These are phyloP conservation scores for Umbelopsis vinacea DNA, from an alignment of 192 early-diverging fungal genomes.

Conservation along the genomic window DNA sequence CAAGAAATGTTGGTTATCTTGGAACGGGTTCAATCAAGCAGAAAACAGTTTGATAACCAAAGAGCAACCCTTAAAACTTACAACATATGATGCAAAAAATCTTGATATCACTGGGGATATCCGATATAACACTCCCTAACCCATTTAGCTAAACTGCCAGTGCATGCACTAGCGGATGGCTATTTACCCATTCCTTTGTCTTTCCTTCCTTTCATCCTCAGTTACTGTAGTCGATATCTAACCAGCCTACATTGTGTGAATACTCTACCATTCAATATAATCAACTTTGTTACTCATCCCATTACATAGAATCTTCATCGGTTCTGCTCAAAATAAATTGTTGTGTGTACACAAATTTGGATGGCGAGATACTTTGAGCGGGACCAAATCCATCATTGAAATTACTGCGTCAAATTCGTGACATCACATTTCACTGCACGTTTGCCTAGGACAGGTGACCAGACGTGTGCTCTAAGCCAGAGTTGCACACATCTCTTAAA, in stretches of 20 bases:
- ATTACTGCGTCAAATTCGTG: not conserved
- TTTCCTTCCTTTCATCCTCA: too few species aligned
- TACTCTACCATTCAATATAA: not conserved
- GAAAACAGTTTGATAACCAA: conserved; percentile 37
- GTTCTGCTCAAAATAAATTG: too few species aligned
- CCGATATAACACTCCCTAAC: not conserved
- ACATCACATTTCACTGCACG: not conserved
- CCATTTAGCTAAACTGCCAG: not conserved
- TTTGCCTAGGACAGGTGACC: not conserved
- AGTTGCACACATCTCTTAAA: not conserved
- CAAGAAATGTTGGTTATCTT: conserved; percentile 26
- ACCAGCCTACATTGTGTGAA: not conserved
- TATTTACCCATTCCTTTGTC: not conserved
- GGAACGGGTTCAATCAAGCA: conserved; percentile 26
- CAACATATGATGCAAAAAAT: not conserved
- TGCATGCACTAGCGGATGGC: not conserved
- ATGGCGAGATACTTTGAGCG: too few species aligned
- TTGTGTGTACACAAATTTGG: too few species aligned
- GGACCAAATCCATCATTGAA: too few species aligned
- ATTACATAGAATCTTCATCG: too few species aligned
- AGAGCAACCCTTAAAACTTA: conserved; percentile 27
- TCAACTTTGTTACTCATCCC: too few species aligned
- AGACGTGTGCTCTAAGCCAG: not conserved
- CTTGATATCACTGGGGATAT: not conserved
- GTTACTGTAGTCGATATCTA: too few species aligned